phyloP scores from a whole-genome alignment of 352 stramenopile genomes.

The Blastocystis sp. region DNA sequence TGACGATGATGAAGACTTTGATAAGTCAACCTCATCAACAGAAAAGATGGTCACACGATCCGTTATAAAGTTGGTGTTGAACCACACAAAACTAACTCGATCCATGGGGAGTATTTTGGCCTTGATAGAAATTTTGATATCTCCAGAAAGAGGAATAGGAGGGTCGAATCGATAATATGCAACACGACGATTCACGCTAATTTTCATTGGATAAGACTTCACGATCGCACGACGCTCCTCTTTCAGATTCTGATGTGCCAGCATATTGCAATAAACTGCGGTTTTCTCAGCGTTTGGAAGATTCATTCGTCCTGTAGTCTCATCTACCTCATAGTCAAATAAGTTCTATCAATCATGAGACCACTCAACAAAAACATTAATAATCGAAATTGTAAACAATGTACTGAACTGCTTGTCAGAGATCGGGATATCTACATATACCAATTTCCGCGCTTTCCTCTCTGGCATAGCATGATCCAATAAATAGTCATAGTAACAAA shows the following conservation, averaged over 20 bases:
- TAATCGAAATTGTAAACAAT: not conserved
- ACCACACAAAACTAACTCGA: conserved; percentile 23
- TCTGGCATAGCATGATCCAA: not conserved
- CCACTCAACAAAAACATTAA: not conserved
- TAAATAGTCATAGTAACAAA: conserved; percentile 50
- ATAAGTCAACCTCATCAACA: conserved; percentile 9
- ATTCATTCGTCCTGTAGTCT: not conserved
- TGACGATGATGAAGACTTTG: not conserved
- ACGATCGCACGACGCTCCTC: not conserved
- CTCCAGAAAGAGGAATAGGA: not conserved
- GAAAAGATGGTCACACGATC: not conserved
- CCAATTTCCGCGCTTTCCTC: not conserved
- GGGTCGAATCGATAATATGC: not conserved
- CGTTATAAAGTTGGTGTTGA: conserved; percentile 49
- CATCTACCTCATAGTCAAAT: conserved; percentile 22
- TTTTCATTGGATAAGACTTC: not conserved
- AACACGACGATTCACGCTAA: not conserved
- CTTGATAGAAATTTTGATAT: conserved; percentile 2
- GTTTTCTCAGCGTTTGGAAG: not conserved
- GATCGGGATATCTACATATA: not conserved
- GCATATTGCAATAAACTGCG: conserved; percentile 11
- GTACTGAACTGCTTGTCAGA: not conserved
- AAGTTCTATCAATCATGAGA: not conserved
- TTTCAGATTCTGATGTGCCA: not conserved
- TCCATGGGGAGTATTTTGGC: not conserved